These are phyloP conservation scores for Beverwykella pulmonaria DNA, from an alignment of 495 filamentous ascomycete genomes.

Conservation along the genomic window DNA sequence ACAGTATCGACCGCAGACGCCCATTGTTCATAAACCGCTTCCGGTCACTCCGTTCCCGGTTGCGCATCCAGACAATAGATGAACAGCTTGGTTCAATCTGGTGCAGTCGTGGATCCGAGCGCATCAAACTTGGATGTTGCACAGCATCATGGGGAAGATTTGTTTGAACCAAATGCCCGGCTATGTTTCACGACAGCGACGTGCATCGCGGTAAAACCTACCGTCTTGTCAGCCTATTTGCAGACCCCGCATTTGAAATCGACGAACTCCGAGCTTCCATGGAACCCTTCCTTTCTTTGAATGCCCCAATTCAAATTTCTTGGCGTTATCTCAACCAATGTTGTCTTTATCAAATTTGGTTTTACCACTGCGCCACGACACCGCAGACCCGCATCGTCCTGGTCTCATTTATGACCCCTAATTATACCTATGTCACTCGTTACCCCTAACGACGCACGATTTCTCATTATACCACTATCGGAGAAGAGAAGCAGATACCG, in stretches of 20 bases:
- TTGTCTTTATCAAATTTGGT: background rate
- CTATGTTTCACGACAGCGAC: background rate
- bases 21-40: conserved; percentile 25
- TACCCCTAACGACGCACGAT: background rate
- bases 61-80: background rate
- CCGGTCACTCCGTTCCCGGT: conserved; percentile 29
- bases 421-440: background rate
- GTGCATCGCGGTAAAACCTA: background rate
- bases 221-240: background rate
- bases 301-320: background rate
- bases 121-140: background rate
- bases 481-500: background rate
- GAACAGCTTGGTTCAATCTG: background rate
- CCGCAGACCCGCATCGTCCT: conserved; percentile 5
- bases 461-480: background rate
- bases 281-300: background rate
- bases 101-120: background rate
- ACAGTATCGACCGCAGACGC: background rate
- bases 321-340: background rate
- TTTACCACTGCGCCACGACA: background rate
- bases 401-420: conserved; percentile 8
- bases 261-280: no score
- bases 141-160: background rate
- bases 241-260: no score
- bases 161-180: background rate